Evolutionary conservation across 495 filamentous ascomycete genomes (phyloP), one percentile per base, ranked within the genome.

Genomic region (Xanthoparmelia taractica): DNA sequence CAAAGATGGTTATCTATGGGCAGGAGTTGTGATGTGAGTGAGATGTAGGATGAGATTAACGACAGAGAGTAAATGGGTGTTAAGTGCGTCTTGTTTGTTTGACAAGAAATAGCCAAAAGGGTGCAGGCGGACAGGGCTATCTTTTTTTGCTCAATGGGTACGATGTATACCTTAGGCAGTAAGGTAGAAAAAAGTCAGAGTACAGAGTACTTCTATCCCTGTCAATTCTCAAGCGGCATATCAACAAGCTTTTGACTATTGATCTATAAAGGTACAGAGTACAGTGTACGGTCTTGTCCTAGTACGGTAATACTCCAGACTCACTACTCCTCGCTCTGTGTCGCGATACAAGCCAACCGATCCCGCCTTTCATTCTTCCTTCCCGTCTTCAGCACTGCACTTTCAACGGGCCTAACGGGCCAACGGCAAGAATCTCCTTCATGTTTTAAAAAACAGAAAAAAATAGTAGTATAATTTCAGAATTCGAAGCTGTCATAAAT

Each of bases 361-460:
- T 41, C 43, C 43, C 43, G 43, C 43, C 20, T 47, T 25, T 47
- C 43, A n/a, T 25, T 47, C 50, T 54, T 54, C 50, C 29, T 54
- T 54, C 27, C 50, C 50, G 29, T 33, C 50, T 54, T 29, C 10
- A 36, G 34, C 34, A 36, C 34, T 36, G 34, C 10, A 36, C 34
- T 36, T 4, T 36, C n/a, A n/a, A n/a, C n/a, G n/a, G n/a, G n/a
- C n/a, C n/a, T n/a, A 48, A 48, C 45, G 23, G 23, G 23, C 6
- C 8, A 48, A 48, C 45, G 45, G 45, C 45, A 48, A 6, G 23
- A 48, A 25, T 48, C 23, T 52, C 27, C 48, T 52, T 29, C 48
- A 52, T 31, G 27, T 52, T 31, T 29, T 27, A 52, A 27, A n/a
- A n/a, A n/a, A n/a, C n/a, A n/a, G n/a, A n/a, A n/a, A n/a, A n/a